A percentile compares a stretch with the other conserved stretches of the same genome.
Evolutionary conservation across 2,329 filamentous ascomycete species (phyloP).

Genomic region (Stenocarpella maydis): DNA sequence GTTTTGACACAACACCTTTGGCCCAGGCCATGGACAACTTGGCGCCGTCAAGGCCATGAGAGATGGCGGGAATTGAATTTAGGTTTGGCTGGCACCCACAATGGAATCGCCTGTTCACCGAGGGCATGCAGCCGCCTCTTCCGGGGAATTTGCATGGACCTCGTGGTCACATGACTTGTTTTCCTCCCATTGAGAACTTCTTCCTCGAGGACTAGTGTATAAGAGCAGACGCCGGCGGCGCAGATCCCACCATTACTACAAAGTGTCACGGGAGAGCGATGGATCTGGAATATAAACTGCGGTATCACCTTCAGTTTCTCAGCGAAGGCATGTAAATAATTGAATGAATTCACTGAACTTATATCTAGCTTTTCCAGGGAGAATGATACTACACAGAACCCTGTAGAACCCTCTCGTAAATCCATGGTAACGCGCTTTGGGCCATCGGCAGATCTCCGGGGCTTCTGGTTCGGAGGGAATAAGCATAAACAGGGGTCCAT

Average conservation of each 20-base stretch:
- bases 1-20: too few relatives aligned
- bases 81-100: neutral
- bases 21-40: neutral
- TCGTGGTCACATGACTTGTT: neutral
- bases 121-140: neutral
- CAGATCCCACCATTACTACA: too few relatives aligned
- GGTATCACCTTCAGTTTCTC: too few relatives aligned
- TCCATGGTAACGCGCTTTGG: neutral
- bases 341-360: too few relatives aligned
- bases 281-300: too few relatives aligned
- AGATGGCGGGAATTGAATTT: neutral
- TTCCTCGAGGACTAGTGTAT: neutral
- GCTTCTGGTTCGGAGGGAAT: neutral
- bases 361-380: too few relatives aligned
- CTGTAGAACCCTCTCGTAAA: too few relatives aligned
- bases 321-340: too few relatives aligned
- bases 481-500: slow-evolving; percentile 8
- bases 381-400: too few relatives aligned
- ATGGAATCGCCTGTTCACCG: accelerated
- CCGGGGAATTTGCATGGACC: neutral
- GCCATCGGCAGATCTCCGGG: neutral
- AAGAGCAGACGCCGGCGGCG: too few relatives aligned
- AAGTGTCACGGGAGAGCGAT: too few relatives aligned
- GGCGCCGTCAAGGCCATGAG: neutral
- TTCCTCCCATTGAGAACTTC: neutral